Conservation (phyloP, 148 eudicot species). For the Nepenthes mirabilis region DNA sequence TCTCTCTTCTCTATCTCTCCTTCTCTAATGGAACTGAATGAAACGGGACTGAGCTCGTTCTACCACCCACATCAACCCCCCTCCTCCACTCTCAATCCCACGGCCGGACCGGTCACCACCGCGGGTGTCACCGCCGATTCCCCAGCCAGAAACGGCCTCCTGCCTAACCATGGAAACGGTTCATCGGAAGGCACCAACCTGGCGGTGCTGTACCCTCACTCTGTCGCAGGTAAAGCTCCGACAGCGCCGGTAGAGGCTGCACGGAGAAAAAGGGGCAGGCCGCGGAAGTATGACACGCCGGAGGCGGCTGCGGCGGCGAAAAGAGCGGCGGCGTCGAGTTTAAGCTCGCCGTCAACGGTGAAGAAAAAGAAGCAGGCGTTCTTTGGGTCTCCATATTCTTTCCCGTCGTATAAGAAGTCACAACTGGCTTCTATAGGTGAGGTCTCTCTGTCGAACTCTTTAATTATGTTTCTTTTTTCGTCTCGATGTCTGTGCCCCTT, state of each 20-base stretch:
- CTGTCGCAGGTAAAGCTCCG: constrained; percentile 25
- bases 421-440: neutral
- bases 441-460: constrained; percentile 15
- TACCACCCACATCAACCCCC: constrained; percentile 31
- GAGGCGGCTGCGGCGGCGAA: constrained; percentile 75
- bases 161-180: constrained; percentile 10
- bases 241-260: constrained; percentile 28
- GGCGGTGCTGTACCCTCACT: constrained; percentile 22
- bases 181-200: constrained; percentile 3
- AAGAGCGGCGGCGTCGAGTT: constrained; percentile 21
- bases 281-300: constrained; percentile 67
- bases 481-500: too few species aligned
- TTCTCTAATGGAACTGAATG: constrained; percentile 37
- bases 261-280: constrained; percentile 53
- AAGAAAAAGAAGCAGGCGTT: constrained; percentile 20
- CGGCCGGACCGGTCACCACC: constrained; percentile 7
- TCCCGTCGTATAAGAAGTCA: constrained; percentile 21
- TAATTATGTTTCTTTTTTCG: constrained; percentile 13
- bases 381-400: constrained; percentile 5
- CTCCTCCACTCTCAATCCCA: constrained; percentile 7
- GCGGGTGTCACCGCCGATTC: constrained; percentile 4
- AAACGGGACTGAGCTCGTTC: constrained; percentile 42
- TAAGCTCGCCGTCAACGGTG: constrained; percentile 20
- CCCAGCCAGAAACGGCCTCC: constrained; percentile 21
- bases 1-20: neutral